Percentiles rank a stretch among this genome's conserved stretches.
These are phyloP conservation scores for Beauveria sp. DNA, from an alignment of 2,329 filamentous ascomycete genomes.

Conservation along the genomic window DNA sequence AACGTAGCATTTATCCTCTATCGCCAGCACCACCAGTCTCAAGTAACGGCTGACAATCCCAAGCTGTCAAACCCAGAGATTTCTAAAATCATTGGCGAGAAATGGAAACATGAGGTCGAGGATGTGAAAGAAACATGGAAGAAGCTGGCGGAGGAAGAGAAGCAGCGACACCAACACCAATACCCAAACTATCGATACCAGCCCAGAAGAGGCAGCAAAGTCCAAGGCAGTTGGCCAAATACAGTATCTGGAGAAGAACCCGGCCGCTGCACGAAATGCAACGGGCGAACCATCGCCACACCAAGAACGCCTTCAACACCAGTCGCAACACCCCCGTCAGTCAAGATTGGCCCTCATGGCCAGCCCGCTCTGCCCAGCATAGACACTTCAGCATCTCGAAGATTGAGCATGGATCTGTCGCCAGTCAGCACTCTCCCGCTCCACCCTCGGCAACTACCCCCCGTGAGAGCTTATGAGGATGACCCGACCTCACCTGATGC, in stretches of 20 bases:
- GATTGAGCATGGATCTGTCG: constrained; percentile 22
- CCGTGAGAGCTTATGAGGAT: constrained; percentile 25
- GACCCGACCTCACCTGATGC: constrained; percentile 41
- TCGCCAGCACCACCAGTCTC: constrained; percentile 82
- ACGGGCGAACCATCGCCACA: constrained; percentile 57
- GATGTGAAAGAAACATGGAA: constrained; percentile 83
- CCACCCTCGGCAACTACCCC: constrained; percentile 16
- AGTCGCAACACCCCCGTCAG: constrained; percentile 28
- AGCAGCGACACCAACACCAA: constrained; percentile 76
- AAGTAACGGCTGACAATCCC: constrained; percentile 75
- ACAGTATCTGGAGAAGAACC: constrained; percentile 38
- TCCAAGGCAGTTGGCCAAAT: constrained; percentile 23
- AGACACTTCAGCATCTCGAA: constrained; percentile 20
- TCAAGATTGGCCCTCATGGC: constrained; percentile 19
- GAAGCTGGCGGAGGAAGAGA: constrained; percentile 84
- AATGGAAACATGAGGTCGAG: constrained; percentile 74
- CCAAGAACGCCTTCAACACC: constrained; percentile 51
- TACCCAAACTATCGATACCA: constrained; percentile 95
- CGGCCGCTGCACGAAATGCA: constrained; percentile 62
- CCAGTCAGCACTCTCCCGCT: constrained; percentile 17
- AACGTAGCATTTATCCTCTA: constrained; percentile 88
- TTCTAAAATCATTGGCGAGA: constrained; percentile 90
- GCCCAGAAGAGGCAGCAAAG: constrained; percentile 55
- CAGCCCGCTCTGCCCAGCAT: constrained; percentile 16
- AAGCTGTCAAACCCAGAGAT: constrained; percentile 91